These are phyloP conservation scores for Phytophthora podocarpi DNA, from an alignment of 352 stramenopile species.

Conservation along the genomic window DNA sequence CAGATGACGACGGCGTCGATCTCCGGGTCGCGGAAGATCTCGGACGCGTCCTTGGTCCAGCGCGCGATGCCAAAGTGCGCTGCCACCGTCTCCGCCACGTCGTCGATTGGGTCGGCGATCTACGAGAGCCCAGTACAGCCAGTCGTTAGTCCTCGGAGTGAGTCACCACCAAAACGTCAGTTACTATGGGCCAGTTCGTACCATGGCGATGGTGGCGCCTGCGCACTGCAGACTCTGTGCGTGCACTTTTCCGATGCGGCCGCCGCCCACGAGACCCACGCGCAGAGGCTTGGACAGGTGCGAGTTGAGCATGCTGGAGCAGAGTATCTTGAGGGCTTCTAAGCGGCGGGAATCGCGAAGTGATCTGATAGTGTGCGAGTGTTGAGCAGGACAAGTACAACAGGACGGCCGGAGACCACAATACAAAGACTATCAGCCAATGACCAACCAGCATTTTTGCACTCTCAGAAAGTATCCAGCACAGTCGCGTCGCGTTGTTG, in stretches of 20 bases:
- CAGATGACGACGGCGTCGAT: constrained; percentile 97
- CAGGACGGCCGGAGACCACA: no score
- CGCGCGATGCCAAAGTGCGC: constrained; percentile 53
- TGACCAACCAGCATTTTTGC: no score
- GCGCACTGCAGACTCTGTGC: constrained; percentile 55
- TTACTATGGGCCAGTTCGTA: constrained; percentile 4
- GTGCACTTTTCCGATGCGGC: constrained; percentile 72
- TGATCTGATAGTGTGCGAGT: constrained; percentile 7
- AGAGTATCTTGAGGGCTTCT: neutral
- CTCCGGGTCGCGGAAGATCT: constrained; percentile 92
- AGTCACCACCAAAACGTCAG: neutral
- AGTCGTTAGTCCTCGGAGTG: neutral
- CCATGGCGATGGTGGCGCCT: constrained; percentile 46
- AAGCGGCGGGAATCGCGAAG: constrained; percentile 15
- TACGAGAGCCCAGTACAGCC: neutral
- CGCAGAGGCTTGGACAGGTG: constrained; percentile 40
- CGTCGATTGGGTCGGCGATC: constrained; percentile 47
- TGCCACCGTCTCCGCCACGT: constrained; percentile 28
- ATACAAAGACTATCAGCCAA: no score
- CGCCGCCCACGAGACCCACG: constrained; percentile 68
- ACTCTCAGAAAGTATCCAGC: constrained; percentile 7
- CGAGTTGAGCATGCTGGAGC: constrained; percentile 35
- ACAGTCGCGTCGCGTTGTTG: constrained; percentile 2
- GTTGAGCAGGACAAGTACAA: constrained; percentile 18
- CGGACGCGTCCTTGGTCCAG: constrained; percentile 72